Conservation (phyloP, 352 stramenopile genomes). For the Pythium diclinum region DNA sequence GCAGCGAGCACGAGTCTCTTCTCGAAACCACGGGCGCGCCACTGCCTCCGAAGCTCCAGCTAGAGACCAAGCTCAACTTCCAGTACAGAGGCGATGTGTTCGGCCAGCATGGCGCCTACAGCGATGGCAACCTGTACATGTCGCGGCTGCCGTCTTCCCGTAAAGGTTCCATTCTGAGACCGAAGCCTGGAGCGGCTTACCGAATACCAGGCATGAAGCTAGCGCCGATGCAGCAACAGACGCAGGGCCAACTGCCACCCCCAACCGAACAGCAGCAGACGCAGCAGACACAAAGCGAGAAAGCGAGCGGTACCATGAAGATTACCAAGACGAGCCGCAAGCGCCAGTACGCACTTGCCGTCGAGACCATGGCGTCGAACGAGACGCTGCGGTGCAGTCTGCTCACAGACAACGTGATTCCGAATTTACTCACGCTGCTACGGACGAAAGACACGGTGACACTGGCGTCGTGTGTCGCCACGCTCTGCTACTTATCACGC, state of each 20-base stretch:
- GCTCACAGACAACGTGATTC: constrained; percentile 58
- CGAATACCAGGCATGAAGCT: constrained; percentile 43
- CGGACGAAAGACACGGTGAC: constrained; percentile 61
- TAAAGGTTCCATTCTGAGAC: constrained; percentile 33
- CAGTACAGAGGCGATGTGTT: constrained; percentile 74
- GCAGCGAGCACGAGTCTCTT: constrained; percentile 12
- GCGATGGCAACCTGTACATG: constrained; percentile 66
- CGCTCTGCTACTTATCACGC: constrained; percentile 40
- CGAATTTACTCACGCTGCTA: constrained; percentile 53
- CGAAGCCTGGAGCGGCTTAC: constrained; percentile 36
- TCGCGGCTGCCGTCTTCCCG: constrained; percentile 55
- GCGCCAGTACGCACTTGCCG: constrained; percentile 55
- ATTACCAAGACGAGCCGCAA: constrained; percentile 41
- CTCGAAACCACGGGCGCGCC: constrained; percentile 15
- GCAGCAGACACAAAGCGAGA: constrained; percentile 10
- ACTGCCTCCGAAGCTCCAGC: constrained; percentile 13
- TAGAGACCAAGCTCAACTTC: constrained; percentile 47
- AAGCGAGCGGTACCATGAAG: constrained; percentile 15
- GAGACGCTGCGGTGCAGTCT: constrained; percentile 43
- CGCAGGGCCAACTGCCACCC: background rate
- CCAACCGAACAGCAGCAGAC: constrained; percentile 2
- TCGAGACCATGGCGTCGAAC: constrained; percentile 70
- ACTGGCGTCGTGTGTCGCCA: constrained; percentile 49
- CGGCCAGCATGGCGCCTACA: constrained; percentile 67
- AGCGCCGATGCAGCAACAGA: constrained; percentile 33